Evolutionary conservation across 805 yeast species (phyloP).

Genomic region (Suhomyces tanzawaensis): DNA sequence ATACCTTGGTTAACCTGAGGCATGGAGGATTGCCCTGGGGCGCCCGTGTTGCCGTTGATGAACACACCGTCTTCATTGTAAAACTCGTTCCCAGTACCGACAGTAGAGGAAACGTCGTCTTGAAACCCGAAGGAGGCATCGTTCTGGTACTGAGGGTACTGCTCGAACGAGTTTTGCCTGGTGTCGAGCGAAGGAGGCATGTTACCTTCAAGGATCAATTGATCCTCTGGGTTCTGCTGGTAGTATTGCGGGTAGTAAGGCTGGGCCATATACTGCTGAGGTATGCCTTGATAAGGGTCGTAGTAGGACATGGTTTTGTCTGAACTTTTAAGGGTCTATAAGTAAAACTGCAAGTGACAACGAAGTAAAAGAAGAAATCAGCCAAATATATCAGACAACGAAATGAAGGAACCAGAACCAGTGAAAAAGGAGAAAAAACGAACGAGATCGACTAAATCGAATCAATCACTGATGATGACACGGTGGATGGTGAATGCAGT

Average conservation of each 20-base stretch:
- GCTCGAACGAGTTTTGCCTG: conserved; percentile 17
- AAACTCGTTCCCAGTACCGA: conserved; percentile 18
- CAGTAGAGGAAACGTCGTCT: conserved; percentile 6
- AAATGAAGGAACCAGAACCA: conserved; percentile 4
- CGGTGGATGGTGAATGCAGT: background rate
- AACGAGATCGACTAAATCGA: background rate
- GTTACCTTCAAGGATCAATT: conserved; percentile 5
- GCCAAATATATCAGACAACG: conserved; percentile 5
- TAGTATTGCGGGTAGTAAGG: conserved; percentile 36
- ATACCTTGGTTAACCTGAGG: background rate
- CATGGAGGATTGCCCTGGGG: background rate
- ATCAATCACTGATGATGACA: no score
- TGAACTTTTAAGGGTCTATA: conserved; percentile 2
- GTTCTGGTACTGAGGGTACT: conserved; percentile 19
- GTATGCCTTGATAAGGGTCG: conserved; percentile 38
- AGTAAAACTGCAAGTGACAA: conserved; percentile 1
- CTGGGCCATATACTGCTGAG: conserved; percentile 37
- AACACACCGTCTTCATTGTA: conserved; percentile 14
- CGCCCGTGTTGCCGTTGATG: conserved; percentile 15
- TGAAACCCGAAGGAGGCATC: conserved; percentile 13
- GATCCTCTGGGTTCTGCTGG: conserved; percentile 9
- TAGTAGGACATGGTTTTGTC: conserved; percentile 36
- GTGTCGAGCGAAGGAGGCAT: conserved; percentile 14
- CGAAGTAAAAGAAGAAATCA: conserved; percentile 6
- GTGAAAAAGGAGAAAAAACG: background rate